phyloP scores from a whole-genome alignment of 2,329 filamentous ascomycete genomes.

The Colletotrichum horii region DNA sequence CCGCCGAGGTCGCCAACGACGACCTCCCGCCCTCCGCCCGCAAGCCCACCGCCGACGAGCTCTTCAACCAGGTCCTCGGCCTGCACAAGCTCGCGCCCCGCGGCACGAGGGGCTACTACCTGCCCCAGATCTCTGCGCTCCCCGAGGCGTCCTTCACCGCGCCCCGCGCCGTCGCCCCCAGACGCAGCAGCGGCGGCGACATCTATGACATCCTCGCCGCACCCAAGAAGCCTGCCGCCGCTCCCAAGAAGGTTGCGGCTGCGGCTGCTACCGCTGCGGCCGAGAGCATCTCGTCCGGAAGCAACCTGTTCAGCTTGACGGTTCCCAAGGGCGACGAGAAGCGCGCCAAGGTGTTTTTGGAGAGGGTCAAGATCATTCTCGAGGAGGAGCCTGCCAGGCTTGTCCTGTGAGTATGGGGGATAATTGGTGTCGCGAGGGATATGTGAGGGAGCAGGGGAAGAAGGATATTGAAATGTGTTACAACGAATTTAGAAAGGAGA shows the following conservation, averaged over 20 bases:
- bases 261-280: slow-evolving; percentile 29
- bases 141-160: slow-evolving; percentile 48
- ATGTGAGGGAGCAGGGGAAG: background rate
- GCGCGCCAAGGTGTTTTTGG: slow-evolving; percentile 81
- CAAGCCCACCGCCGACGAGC: slow-evolving; percentile 75
- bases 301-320: slow-evolving; percentile 82
- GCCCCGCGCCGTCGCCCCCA: slow-evolving; percentile 30
- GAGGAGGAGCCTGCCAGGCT: slow-evolving; percentile 81
- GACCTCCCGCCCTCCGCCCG: slow-evolving; percentile 74
- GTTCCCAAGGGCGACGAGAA: slow-evolving; percentile 83
- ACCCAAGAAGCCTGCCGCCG: slow-evolving; percentile 27
- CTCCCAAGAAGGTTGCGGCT: slow-evolving; percentile 1
- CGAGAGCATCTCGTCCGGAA: slow-evolving; percentile 56
- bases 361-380: slow-evolving; percentile 83
- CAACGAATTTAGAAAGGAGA: background rate
- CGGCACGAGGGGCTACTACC: slow-evolving; percentile 65
- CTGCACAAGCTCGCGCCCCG: slow-evolving; percentile 53
- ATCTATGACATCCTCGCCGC: slow-evolving; percentile 82
- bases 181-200: slow-evolving; percentile 57
- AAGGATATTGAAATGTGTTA: background rate
- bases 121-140: slow-evolving; percentile 72
- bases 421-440: background rate
- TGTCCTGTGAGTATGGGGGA: slow-evolving; percentile 56
- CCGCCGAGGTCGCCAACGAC: slow-evolving; percentile 86
- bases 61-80: slow-evolving; percentile 90